Evolutionary conservation across 1,139 yeast species (phyloP).

Genomic region (Taphrina pruni): DNA sequence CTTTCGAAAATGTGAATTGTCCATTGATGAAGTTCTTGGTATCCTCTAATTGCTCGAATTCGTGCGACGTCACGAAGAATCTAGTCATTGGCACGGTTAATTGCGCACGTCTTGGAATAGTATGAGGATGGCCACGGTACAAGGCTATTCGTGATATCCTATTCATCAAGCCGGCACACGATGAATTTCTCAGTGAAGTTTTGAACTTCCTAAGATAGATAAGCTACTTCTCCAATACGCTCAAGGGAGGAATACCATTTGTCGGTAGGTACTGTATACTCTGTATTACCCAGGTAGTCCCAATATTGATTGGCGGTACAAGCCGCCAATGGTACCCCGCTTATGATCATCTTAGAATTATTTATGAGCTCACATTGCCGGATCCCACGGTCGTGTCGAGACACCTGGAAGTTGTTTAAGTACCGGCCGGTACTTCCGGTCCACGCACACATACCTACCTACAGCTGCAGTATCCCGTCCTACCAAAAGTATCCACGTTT

Average conservation of each 20-base stretch:
- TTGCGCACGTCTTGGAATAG: neutral
- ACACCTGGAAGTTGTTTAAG: too few species aligned
- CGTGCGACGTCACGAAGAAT: conserved; percentile 19
- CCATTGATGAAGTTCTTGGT: conserved; percentile 40
- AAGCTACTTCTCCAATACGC: neutral
- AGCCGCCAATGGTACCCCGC: conserved; percentile 1
- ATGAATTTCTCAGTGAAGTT: too few species aligned
- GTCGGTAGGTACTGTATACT: too few species aligned
- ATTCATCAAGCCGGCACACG: neutral
- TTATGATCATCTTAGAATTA: neutral
- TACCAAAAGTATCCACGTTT: too few species aligned
- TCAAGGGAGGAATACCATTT: neutral
- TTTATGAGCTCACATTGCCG: neutral
- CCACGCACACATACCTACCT: too few species aligned
- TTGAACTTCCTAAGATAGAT: too few species aligned
- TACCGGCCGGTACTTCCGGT: too few species aligned
- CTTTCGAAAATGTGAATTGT: conserved; percentile 48
- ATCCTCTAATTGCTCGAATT: conserved; percentile 22
- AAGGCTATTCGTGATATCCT: neutral
- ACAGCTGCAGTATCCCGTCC: too few species aligned
- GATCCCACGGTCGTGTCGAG: too few species aligned
- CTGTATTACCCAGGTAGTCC: too few species aligned
- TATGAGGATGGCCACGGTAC: neutral
- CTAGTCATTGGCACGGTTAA: neutral
- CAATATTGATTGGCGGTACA: neutral